Conservation (phyloP, 2,329 filamentous ascomycete species). For the Colletotrichum sublineola region DNA sequence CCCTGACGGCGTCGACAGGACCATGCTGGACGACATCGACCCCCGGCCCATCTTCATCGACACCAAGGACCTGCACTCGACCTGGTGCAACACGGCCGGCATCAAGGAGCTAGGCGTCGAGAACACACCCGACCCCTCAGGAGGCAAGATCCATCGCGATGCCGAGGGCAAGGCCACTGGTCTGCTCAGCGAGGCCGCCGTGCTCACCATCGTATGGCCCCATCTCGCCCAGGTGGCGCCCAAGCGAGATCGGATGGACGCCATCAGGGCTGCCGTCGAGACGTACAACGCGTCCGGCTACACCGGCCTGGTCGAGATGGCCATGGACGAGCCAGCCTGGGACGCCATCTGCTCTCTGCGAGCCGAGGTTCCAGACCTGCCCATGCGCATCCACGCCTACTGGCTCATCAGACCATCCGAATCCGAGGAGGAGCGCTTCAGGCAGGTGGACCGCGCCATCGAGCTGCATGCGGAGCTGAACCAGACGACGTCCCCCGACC, state of each 20-base stretch:
- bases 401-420: conserved; percentile 67
- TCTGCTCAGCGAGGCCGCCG: conserved; percentile 65
- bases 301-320: conserved; percentile 71
- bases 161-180: conserved; percentile 62
- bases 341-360: conserved; percentile 62
- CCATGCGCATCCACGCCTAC: conserved; percentile 66
- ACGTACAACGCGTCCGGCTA: conserved; percentile 66
- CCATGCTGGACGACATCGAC: conserved; percentile 66
- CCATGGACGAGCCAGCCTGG: conserved; percentile 71
- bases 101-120: conserved; percentile 63
- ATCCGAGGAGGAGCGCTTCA: conserved; percentile 56
- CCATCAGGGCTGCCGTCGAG: conserved; percentile 62
- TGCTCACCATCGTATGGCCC: conserved; percentile 68
- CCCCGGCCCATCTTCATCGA: conserved; percentile 68
- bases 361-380: conserved; percentile 51
- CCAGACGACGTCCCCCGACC: conserved; percentile 51
- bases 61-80: conserved; percentile 68
- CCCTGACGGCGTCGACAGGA: conserved; percentile 59
- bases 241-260: conserved; percentile 61
- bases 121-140: conserved; percentile 60
- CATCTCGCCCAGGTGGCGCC: conserved; percentile 62
- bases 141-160: conserved; percentile 66
- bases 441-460: conserved; percentile 64
- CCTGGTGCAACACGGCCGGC: conserved; percentile 68
- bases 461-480: conserved; percentile 56